A percentile compares a stretch with the other conserved stretches of the same genome.
Conservation (phyloP, 768 basidiomycete genomes). For the Boletus tylopilopsis region DNA sequence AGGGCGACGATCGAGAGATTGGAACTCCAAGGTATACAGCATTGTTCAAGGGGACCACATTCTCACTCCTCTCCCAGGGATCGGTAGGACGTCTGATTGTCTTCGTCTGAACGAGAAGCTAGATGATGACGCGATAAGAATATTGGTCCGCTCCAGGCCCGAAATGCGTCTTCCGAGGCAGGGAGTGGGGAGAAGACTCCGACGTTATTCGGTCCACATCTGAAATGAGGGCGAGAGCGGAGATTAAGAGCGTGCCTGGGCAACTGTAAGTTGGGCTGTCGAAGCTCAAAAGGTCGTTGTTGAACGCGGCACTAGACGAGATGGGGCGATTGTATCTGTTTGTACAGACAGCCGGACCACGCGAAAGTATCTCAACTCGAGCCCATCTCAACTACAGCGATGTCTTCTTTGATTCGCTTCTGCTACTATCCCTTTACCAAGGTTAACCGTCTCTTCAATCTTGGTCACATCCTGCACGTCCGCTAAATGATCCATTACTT, state of each 20-base stretch:
- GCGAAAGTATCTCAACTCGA: too few species aligned
- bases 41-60: background rate
- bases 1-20: background rate
- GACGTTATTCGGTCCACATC: background rate
- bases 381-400: too few species aligned
- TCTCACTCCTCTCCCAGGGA: background rate
- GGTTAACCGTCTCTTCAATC: too few species aligned
- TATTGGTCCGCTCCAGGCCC: conserved; percentile 30
- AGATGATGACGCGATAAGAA: conserved; percentile 22
- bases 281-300: conserved; percentile 15
- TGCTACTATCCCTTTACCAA: too few species aligned
- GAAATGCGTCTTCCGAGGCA: conserved; percentile 24
- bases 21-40: conserved; percentile 11
- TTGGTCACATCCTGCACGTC: too few species aligned
- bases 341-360: too few species aligned
- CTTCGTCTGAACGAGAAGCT: conserved; percentile 24
- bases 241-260: background rate
- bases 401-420: too few species aligned
- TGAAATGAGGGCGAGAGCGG: accelerated
- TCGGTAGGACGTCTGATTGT: conserved; percentile 19
- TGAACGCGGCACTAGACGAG: conserved; percentile 24
- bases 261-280: conserved; percentile 8
- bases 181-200: conserved; percentile 20
- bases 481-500: too few species aligned
- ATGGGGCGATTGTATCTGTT: conserved; percentile 24